Base-by-base conservation (phyloP, 139 green algal species). In the Chlorella sp. region DNA sequence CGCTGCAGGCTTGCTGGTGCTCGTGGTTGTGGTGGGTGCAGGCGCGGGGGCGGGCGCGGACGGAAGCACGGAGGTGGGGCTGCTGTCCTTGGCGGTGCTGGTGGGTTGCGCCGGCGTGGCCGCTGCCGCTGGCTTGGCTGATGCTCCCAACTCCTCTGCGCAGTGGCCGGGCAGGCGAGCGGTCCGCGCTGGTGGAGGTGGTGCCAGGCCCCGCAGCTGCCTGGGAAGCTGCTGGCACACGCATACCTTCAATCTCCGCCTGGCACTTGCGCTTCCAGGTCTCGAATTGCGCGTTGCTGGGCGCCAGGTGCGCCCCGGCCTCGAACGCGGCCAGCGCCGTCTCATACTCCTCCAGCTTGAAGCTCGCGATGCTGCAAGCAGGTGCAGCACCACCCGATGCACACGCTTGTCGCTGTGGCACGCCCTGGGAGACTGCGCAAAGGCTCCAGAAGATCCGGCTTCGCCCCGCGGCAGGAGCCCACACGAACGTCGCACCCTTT, bases 291-390 rank as follows among this genome's bases (percentile, higher is more conserved):
- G 36, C 73, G n/a, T 83, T 87, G 55, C 69, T 72, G 2, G 85
- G 80, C n/a, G 88, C 85, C 24, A 96, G 74, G 17, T 72, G 59
- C n/a, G 35, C 51, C 1, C 80, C 85, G 17, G 72, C 72, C 33
- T 91, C 71, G 66, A 97, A 96, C 0, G 82, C 82, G n/a, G 82
- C 80, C 77, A 90, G 83, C 2, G 93, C 93, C 6, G 78, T 83
- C 75, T 97, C 89, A 74, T 90, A 97, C 85, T 97, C 93, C 31
- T 97, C 93, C 51, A 97, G 65, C 51, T 90, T 35, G 50, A 95
- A 95, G 26, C 82, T 77, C 1, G 89, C 88, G 2, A 87, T 78
- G 63, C 84, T 91, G 80, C 35, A 64, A 64, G 55, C 42, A 55
- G 42, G 42, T 17, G 42, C n/a, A n/a, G n/a, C n/a, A n/a, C n/a